These are phyloP conservation scores for Raffaelea albimanens DNA, from an alignment of 2,329 filamentous ascomycete genomes.

Conservation along the genomic window DNA sequence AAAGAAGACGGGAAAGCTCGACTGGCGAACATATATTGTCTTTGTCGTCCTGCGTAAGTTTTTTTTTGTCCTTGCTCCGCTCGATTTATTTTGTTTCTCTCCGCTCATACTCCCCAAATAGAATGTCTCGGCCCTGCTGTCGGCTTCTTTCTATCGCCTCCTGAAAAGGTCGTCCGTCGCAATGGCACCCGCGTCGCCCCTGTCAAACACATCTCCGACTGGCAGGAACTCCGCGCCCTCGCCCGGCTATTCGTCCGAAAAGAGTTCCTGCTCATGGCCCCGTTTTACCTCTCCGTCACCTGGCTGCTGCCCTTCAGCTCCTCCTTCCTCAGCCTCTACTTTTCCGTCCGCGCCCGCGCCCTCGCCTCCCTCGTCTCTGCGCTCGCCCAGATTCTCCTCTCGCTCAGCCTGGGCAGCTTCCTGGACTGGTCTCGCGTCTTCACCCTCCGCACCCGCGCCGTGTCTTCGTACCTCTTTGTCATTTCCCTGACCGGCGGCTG, in stretches of 20 bases:
- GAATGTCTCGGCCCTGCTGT: conserved; percentile 7
- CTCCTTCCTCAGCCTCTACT: conserved; percentile 2
- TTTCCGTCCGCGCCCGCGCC: not conserved
- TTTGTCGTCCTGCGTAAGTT: conserved; percentile 14
- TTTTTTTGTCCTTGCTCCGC: conserved; percentile 24
- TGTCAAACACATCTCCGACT: conserved; percentile 25
- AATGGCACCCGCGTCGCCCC: conserved; percentile 23
- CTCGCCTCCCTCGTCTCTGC: not conserved
- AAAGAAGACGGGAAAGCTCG: not conserved
- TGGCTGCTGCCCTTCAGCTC: conserved; percentile 13
- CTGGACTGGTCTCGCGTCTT: conserved; percentile 26
- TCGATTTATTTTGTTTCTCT: conserved; percentile 28
- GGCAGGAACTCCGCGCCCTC: conserved; percentile 29
- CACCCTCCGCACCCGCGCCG: conserved; percentile 35
- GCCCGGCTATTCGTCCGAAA: conserved; percentile 33
- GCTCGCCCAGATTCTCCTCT: not conserved
- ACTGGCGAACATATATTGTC: not conserved
- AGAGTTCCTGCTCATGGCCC: not conserved
- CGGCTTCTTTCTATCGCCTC: conserved; percentile 24
- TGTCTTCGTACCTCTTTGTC: conserved; percentile 22
- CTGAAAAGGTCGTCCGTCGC: conserved; percentile 31
- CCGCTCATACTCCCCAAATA: conserved; percentile 33
- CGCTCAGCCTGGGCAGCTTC: not conserved
- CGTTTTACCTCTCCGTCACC: conserved; percentile 11
- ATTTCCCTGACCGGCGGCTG: conserved; percentile 1